phyloP scores from a whole-genome alignment of 164 flowering plant genomes.

The Litsea cubeba region DNA sequence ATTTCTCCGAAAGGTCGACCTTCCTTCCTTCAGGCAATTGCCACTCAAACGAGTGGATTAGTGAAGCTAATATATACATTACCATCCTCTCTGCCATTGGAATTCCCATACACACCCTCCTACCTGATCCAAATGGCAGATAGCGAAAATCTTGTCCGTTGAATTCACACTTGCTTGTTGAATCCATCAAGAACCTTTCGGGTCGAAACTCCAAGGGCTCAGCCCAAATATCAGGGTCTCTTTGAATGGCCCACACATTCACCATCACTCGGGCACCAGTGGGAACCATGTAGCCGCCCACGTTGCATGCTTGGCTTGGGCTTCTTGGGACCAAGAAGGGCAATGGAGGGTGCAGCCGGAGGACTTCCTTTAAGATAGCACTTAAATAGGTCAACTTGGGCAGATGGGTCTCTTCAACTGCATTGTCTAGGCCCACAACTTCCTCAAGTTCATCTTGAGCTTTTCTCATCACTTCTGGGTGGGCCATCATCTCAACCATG shows the following conservation, averaged over 20 bases:
- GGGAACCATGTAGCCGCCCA: conserved; percentile 3
- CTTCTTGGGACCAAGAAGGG: conserved; percentile 1
- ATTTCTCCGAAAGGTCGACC: conserved; percentile 1
- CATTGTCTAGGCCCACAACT: neutral
- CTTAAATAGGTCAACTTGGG: neutral
- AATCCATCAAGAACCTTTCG: conserved; percentile 4
- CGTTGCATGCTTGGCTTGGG: neutral
- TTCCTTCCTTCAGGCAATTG: neutral
- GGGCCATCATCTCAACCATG: conserved; percentile 2
- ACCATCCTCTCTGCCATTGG: conserved; percentile 4
- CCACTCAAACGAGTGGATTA: conserved; percentile 5
- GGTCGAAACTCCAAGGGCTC: conserved; percentile 1
- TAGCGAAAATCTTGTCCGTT: conserved; percentile 2
- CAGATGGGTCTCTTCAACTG: conserved; percentile 3
- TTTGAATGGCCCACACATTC: conserved; percentile 8
- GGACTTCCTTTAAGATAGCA: neutral
- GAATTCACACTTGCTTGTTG: neutral
- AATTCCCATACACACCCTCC: conserved; percentile 5
- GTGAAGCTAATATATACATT: neutral
- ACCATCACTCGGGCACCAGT: neutral
- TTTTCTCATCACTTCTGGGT: conserved; percentile 1
- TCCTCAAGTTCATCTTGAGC: neutral
- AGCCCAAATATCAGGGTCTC: neutral
- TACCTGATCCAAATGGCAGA: conserved; percentile 5
- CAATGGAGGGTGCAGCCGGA: conserved; percentile 1